Conservation (phyloP, 1,284 basidiomycete species). For the Cryptococcus sp. region DNA sequence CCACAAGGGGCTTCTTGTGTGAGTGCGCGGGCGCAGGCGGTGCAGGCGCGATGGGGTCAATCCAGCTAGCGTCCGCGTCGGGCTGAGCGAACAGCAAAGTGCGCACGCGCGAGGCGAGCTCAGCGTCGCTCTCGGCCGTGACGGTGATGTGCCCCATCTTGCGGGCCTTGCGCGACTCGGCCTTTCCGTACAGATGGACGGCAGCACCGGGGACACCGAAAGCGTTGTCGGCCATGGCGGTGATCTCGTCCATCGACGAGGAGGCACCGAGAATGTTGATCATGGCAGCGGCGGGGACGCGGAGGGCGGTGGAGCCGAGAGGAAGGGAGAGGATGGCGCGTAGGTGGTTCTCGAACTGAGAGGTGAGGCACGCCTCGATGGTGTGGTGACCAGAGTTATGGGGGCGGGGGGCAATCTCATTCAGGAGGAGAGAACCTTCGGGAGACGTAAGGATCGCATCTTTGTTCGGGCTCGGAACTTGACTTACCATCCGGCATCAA, state of each 20-base stretch:
- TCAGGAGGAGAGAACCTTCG: constrained; percentile 74
- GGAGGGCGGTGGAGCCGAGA: constrained; percentile 81
- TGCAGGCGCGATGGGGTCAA: constrained; percentile 59
- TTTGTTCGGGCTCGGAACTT: too few species aligned
- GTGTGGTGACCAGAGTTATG: constrained; percentile 99
- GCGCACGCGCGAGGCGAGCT: constrained; percentile 66
- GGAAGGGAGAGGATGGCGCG: constrained; percentile 91
- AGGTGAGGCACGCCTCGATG: constrained; percentile 95
- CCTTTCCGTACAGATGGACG: constrained; percentile 91
- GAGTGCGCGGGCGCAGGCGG: constrained; percentile 49
- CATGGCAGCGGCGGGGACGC: constrained; percentile 87
- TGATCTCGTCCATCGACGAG: constrained; percentile 58
- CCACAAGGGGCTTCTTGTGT: constrained; percentile 73
- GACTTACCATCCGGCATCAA: constrained; percentile 74
- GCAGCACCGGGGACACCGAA: constrained; percentile 70
- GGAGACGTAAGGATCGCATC: not conserved
- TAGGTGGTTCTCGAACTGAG: constrained; percentile 97
- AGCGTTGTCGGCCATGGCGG: constrained; percentile 58
- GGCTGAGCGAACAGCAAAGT: constrained; percentile 67
- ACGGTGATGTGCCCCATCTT: constrained; percentile 99
- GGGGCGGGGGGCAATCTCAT: constrained; percentile 98
- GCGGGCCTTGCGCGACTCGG: constrained; percentile 79
- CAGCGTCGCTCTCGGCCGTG: constrained; percentile 76
- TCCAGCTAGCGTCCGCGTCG: constrained; percentile 52
- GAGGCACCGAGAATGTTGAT: constrained; percentile 87